These are phyloP conservation scores for Talaromyces sp. DNA, from an alignment of 2,329 filamentous ascomycete species.

Conservation along the genomic window DNA sequence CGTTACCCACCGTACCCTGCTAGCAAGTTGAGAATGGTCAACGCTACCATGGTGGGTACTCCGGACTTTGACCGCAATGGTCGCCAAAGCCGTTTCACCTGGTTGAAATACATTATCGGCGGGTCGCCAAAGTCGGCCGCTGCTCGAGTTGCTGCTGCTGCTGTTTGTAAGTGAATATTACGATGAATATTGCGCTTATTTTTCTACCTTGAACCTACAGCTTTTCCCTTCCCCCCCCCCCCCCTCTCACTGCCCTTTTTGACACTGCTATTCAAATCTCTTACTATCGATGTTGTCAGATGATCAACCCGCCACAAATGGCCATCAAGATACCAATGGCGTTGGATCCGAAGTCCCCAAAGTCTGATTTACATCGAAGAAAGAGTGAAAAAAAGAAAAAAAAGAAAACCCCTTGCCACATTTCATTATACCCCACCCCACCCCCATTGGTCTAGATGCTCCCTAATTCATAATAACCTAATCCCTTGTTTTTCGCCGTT, in stretches of 20 bases:
- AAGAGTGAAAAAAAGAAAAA: background rate
- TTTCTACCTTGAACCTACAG: slow-evolving; percentile 7
- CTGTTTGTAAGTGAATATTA: slow-evolving; percentile 35
- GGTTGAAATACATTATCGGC: slow-evolving; percentile 37
- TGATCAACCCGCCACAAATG: slow-evolving; percentile 8
- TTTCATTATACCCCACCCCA: background rate
- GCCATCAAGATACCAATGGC: slow-evolving; percentile 1
- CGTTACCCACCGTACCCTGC: slow-evolving; percentile 59
- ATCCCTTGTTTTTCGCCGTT: background rate
- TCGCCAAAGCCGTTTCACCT: slow-evolving; percentile 34
- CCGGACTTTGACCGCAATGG: slow-evolving; percentile 61
- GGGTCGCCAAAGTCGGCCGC: slow-evolving; percentile 34
- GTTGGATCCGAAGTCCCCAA: background rate
- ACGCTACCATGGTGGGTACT: slow-evolving; percentile 47
- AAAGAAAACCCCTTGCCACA: background rate
- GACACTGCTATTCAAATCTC: background rate
- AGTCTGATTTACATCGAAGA: background rate
- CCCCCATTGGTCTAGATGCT: background rate
- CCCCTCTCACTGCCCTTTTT: background rate
- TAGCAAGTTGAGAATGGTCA: slow-evolving; percentile 43
- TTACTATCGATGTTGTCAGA: slow-evolving; percentile 7
- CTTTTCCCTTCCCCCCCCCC: slow-evolving; percentile 3
- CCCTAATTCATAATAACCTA: background rate
- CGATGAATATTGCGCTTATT: background rate
- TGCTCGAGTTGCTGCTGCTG: slow-evolving; percentile 30